Conservation (phyloP, 192 early-diverging fungal species). For the Backusella australiensis region DNA sequence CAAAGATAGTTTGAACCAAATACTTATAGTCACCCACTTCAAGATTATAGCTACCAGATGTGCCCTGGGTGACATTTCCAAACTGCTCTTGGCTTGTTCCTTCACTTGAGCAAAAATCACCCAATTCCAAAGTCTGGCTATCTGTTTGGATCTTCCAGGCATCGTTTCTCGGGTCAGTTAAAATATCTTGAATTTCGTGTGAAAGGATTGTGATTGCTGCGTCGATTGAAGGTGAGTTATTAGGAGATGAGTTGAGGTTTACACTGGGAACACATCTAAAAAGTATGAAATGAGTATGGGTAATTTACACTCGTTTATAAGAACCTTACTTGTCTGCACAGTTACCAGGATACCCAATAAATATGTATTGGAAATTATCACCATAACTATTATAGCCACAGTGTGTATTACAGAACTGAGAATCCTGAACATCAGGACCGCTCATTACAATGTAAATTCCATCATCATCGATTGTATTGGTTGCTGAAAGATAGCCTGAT, state of each 20-base stretch:
- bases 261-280: conserved; percentile 25
- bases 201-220: conserved; percentile 26
- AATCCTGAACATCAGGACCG: conserved; percentile 22
- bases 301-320: not conserved
- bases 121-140: conserved; percentile 9
- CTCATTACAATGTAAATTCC: conserved; percentile 28
- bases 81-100: conserved; percentile 12
- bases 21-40: conserved; percentile 14
- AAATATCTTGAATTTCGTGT: conserved; percentile 29
- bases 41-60: conserved; percentile 14
- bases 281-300: not conserved
- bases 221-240: conserved; percentile 21
- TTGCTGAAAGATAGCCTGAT: conserved; percentile 18
- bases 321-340: conserved; percentile 7
- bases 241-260: conserved; percentile 20
- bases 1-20: conserved; percentile 37
- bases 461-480: conserved; percentile 15
- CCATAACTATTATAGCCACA: conserved; percentile 27
- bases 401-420: conserved; percentile 22
- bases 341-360: conserved; percentile 26
- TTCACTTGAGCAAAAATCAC: conserved; percentile 22
- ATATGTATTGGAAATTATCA: conserved; percentile 25
- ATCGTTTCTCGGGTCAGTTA: conserved; percentile 27
- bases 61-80: conserved; percentile 4
- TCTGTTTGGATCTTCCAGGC: conserved; percentile 19